A percentile compares a stretch with the other conserved stretches of the same genome.
Evolutionary conservation across 768 basidiomycete species (phyloP).

Genomic region (Mycena rosella): DNA sequence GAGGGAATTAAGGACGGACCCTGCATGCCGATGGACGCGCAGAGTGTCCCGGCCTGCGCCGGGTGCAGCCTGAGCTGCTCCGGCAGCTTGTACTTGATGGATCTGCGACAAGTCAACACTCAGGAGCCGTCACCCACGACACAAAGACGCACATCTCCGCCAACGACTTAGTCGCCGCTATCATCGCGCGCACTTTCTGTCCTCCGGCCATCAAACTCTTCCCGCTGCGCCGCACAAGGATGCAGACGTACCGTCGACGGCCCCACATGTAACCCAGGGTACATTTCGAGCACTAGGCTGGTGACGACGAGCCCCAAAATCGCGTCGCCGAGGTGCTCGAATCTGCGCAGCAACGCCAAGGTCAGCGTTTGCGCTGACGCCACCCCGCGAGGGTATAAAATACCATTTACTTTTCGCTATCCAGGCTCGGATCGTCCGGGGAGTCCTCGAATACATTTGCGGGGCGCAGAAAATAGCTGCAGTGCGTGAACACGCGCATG

Average conservation of each 20-base stretch:
- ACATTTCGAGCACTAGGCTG: conserved; percentile 69
- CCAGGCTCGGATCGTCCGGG: conserved; percentile 78
- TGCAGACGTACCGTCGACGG: conserved; percentile 73
- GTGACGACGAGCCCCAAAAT: conserved; percentile 80
- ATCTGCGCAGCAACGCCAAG: conserved; percentile 53
- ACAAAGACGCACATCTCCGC: conserved; percentile 69
- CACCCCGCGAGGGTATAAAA: conserved; percentile 6
- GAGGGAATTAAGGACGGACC: conserved; percentile 55
- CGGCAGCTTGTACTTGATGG: conserved; percentile 73
- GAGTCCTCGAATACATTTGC: conserved; percentile 83
- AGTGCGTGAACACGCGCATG: conserved; percentile 79
- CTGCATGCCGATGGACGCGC: conserved; percentile 78
- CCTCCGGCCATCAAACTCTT: conserved; percentile 3
- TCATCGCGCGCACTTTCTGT: conserved; percentile 83
- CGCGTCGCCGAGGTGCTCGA: conserved; percentile 83
- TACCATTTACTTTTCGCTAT: conserved; percentile 89
- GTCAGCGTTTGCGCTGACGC: background rate
- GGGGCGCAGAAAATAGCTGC: conserved; percentile 76
- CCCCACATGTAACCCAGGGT: conserved; percentile 81
- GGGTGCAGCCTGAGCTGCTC: conserved; percentile 73
- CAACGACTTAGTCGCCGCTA: conserved; percentile 81
- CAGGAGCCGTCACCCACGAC: background rate
- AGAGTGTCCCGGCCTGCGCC: conserved; percentile 79
- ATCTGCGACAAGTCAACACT: conserved; percentile 51
- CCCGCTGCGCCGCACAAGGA: background rate